A percentile compares a stretch with the other conserved stretches of the same genome.
phyloP scores from a whole-genome alignment of 2,329 filamentous ascomycete genomes.

The Nemania sp. region DNA sequence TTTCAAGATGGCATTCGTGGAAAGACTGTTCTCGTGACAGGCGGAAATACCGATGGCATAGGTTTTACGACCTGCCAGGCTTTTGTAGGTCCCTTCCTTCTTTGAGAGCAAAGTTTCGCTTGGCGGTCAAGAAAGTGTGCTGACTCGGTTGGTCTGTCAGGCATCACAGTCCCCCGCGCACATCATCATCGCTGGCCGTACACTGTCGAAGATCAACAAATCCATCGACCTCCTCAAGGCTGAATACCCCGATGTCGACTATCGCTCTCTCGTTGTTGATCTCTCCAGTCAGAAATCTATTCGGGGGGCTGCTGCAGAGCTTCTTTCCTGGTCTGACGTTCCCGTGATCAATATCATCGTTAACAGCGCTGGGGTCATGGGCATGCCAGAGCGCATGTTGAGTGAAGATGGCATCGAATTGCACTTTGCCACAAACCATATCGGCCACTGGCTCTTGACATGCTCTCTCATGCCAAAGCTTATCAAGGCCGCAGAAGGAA shows the following conservation, averaged over 20 bases:
- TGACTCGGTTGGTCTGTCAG: slow-evolving; percentile 14
- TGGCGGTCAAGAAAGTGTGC: background rate
- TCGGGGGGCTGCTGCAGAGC: slow-evolving; percentile 40
- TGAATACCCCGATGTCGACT: slow-evolving; percentile 36
- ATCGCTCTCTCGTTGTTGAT: slow-evolving; percentile 42
- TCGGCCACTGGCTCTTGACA: slow-evolving; percentile 52
- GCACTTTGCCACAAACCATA: slow-evolving; percentile 50
- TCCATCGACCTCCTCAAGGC: slow-evolving; percentile 37
- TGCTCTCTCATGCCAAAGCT: slow-evolving; percentile 50
- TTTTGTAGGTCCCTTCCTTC: slow-evolving; percentile 37
- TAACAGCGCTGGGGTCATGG: slow-evolving; percentile 51
- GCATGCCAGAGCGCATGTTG: slow-evolving; percentile 38
- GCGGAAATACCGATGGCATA: slow-evolving; percentile 42
- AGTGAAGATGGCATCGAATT: slow-evolving; percentile 47
- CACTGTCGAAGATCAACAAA: slow-evolving; percentile 37
- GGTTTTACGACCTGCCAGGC: slow-evolving; percentile 42
- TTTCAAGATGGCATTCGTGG: slow-evolving; percentile 41
- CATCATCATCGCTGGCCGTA: slow-evolving; percentile 43
- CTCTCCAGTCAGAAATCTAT: slow-evolving; percentile 44
- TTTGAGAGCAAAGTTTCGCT: background rate
- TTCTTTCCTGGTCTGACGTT: slow-evolving; percentile 42
- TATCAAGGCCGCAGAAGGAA: slow-evolving; percentile 37
- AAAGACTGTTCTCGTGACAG: slow-evolving; percentile 44
- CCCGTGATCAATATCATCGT: slow-evolving; percentile 46
- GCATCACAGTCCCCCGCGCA: slow-evolving; percentile 39